These are phyloP conservation scores for Didymella pomorum DNA, from an alignment of 2,329 filamentous ascomycete genomes.

Conservation along the genomic window DNA sequence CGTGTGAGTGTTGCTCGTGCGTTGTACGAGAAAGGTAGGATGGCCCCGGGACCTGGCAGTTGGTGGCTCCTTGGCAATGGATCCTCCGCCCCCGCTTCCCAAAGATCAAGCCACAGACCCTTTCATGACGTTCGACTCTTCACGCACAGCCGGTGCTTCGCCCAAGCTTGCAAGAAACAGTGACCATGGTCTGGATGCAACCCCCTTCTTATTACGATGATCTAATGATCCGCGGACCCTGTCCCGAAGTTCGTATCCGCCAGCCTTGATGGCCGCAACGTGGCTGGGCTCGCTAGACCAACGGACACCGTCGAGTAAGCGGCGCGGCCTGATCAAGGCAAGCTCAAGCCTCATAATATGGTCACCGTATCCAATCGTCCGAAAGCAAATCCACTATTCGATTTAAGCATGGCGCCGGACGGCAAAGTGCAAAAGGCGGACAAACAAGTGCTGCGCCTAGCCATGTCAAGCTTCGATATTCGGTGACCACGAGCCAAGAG, in stretches of 20 bases:
- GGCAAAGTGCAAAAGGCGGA: conserved; percentile 14
- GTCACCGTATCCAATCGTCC: conserved; percentile 20
- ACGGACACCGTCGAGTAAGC: conserved; percentile 19
- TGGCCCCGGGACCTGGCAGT: conserved; percentile 16
- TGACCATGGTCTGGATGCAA: conserved; percentile 1
- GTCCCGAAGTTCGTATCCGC: background rate
- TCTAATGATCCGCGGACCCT: background rate
- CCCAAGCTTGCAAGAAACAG: conserved; percentile 1
- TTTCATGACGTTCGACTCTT: conserved; percentile 11
- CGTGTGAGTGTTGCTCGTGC: conserved; percentile 10
- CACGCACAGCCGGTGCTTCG: background rate
- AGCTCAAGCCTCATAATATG: conserved; percentile 13
- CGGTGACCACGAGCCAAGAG: conserved; percentile 19
- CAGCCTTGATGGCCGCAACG: conserved; percentile 1
- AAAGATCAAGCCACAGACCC: conserved; percentile 7
- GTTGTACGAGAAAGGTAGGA: conserved; percentile 14
- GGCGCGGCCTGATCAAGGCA: conserved; percentile 18
- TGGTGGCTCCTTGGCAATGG: conserved; percentile 19
- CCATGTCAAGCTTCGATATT: conserved; percentile 19
- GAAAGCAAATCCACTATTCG: conserved; percentile 8
- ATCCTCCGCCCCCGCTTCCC: conserved; percentile 14
- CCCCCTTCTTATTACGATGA: conserved; percentile 1
- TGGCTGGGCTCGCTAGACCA: conserved; percentile 17
- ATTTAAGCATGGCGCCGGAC: conserved; percentile 21
- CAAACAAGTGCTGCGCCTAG: conserved; percentile 15